Base-by-base conservation (phyloP, 2,329 filamentous ascomycete species). In the Alternaria ventricosa region DNA sequence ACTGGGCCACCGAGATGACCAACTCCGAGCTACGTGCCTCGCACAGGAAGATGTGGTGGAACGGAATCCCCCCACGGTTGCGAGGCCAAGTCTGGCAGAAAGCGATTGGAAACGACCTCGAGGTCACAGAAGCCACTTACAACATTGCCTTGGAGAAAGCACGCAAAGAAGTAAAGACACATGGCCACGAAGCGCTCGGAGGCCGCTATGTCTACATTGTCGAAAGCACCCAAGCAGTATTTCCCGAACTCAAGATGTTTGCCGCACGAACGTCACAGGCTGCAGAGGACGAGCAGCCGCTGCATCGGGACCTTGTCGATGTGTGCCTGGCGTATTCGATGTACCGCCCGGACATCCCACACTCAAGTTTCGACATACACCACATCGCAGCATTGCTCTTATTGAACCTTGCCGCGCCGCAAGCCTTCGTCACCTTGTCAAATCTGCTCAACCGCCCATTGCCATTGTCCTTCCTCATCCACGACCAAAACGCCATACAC, bases 321-420 rank as follows among this genome's bases (percentile, higher is more conserved):
- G 88, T 96, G 10, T 84, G 95, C 64, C 89, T 89, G 72, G 93
- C 92, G 7, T 95, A 95, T 79, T 86, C 89, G 58, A 91, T 93
- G 87, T 96, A 96, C 79, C 87, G 92, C 64, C 90, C 89, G 69
- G 92, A 96, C 75, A 91, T 95, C 72, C 91, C 92, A 66, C 94
- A 93, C 73, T 57, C 63, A 12, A 86, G 92, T 61, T 85, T 86
- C 65, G 91, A 92, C 57, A 92, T 90, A 69, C 92, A 93, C 75
- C 89, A 89, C 22, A 89, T 92, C 67, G 91, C 92, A 2, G 92
- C 89, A 0, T 82, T 94, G 15, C 84, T 94, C 2, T 85, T 94
- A 3, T 86, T 94, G 53, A 92, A 93, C 75, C 86, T 94, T 41
- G 85, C 89, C 20, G 83, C 90, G 1, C 83, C 87, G 1, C 83